Conservation (phyloP, 768 basidiomycete genomes). For the Trametes punicea region DNA sequence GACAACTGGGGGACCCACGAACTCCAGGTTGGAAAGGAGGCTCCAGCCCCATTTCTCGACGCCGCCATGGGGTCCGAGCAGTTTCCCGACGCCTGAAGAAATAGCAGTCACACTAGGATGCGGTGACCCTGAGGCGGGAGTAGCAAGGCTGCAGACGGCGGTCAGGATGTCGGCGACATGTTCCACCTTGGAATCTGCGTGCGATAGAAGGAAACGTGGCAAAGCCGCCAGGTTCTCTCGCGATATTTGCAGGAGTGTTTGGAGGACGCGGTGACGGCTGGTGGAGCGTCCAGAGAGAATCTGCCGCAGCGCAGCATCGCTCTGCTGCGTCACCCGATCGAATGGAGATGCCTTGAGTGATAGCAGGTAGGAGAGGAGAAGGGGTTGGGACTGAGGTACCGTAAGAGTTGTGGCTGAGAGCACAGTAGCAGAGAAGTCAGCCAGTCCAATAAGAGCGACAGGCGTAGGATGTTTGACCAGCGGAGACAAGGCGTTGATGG, state of each 20-base stretch:
- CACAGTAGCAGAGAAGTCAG: constrained; percentile 50
- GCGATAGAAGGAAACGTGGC: constrained; percentile 66
- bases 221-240: constrained; percentile 63
- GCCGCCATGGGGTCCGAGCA: constrained; percentile 78
- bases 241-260: constrained; percentile 59
- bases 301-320: constrained; percentile 44
- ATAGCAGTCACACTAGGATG: constrained; percentile 37
- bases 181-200: constrained; percentile 70
- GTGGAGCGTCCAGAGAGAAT: constrained; percentile 43
- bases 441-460: constrained; percentile 56
- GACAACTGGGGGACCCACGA: constrained; percentile 51
- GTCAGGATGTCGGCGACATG: constrained; percentile 66
- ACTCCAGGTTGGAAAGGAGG: constrained; percentile 76
- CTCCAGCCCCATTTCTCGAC: constrained; percentile 94
- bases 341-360: constrained; percentile 63
- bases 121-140: constrained; percentile 1
- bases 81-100: constrained; percentile 49
- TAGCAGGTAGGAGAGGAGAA: constrained; percentile 71
- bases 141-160: constrained; percentile 60
- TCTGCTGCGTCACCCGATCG: constrained; percentile 46
- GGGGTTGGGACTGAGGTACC: constrained; percentile 62
- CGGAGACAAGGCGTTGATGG: constrained; percentile 71
- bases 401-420: constrained; percentile 56
- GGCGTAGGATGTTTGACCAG: constrained; percentile 71
- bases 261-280: constrained; percentile 45